phyloP scores from a whole-genome alignment of 108 stramenopile genomes.

The Pseudonitzschia multistriata region DNA sequence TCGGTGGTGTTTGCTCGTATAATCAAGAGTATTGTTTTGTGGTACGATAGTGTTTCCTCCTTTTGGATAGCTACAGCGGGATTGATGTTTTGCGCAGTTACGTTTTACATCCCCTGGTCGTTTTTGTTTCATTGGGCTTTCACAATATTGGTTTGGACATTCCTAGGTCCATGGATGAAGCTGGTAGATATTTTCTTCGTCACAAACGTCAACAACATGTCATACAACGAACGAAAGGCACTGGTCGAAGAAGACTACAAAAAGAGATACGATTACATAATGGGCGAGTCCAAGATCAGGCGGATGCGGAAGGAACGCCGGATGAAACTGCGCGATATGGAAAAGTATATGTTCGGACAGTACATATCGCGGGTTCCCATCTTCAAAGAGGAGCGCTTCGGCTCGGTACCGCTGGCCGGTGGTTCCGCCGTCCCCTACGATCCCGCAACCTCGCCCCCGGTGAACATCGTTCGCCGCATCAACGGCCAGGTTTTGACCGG shows the following conservation, averaged over 20 bases:
- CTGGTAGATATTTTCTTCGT: slow-evolving; percentile 61
- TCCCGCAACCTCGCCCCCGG: neutral
- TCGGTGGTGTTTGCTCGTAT: slow-evolving; percentile 39
- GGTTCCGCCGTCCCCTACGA: slow-evolving; percentile 23
- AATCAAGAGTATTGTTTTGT: slow-evolving; percentile 47
- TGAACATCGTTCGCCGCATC: slow-evolving; percentile 21
- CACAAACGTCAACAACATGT: neutral
- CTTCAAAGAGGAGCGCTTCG: slow-evolving; percentile 53
- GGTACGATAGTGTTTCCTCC: slow-evolving; percentile 51
- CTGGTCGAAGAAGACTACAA: slow-evolving; percentile 15
- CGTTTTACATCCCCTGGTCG: slow-evolving; percentile 50
- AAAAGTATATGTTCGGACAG: slow-evolving; percentile 58
- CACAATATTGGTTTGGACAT: slow-evolving; percentile 49
- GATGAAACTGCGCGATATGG: slow-evolving; percentile 53
- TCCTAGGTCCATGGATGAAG: slow-evolving; percentile 81
- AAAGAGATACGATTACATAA: slow-evolving; percentile 9
- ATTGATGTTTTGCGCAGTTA: slow-evolving; percentile 37
- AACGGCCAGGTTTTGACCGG: slow-evolving; percentile 24
- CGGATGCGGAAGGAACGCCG: slow-evolving; percentile 37
- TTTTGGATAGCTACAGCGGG: slow-evolving; percentile 44
- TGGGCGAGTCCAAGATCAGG: slow-evolving; percentile 15
- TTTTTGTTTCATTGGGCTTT: slow-evolving; percentile 56
- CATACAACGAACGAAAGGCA: slow-evolving; percentile 15
- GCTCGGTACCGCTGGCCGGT: slow-evolving; percentile 55
- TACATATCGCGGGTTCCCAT: slow-evolving; percentile 26